Percentiles rank a stretch among this genome's conserved stretches.
Conservation (phyloP, 805 yeast species). For the Metschnikowia bowlesiae region DNA sequence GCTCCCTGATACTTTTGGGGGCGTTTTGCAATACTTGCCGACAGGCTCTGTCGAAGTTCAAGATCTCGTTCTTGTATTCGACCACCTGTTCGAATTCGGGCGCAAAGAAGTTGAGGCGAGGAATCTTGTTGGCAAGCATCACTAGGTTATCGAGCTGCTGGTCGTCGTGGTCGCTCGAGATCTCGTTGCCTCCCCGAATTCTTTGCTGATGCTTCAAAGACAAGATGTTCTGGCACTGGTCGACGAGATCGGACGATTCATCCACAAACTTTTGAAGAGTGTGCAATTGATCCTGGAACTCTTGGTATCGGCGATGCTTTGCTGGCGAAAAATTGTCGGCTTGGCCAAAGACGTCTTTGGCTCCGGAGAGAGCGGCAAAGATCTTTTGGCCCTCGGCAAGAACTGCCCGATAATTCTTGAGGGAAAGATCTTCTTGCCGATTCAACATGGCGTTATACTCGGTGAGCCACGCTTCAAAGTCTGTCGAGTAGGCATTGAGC, state of each 20-base stretch:
- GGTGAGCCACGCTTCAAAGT: conserved; percentile 49
- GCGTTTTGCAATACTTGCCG: conserved; percentile 32
- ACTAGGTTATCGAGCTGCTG: conserved; percentile 10
- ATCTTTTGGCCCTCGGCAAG: conserved; percentile 54
- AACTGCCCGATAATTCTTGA: conserved; percentile 42
- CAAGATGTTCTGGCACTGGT: conserved; percentile 50
- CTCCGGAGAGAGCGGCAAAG: conserved; percentile 31
- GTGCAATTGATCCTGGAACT: conserved; percentile 20
- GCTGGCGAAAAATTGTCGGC: conserved; percentile 8
- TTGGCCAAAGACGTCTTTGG: conserved; percentile 11
- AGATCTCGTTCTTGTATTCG: conserved; percentile 50
- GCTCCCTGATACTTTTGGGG: conserved; percentile 38
- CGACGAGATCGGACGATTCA: conserved; percentile 48
- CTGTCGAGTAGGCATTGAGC: conserved; percentile 39
- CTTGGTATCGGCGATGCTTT: conserved; percentile 5
- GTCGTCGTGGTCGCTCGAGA: conserved; percentile 21
- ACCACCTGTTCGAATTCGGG: conserved; percentile 58
- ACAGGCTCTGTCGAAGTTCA: conserved; percentile 47
- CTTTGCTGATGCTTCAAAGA: conserved; percentile 50
- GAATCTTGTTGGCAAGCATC: conserved; percentile 34
- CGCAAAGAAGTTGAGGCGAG: conserved; percentile 46
- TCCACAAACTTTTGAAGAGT: conserved; percentile 41
- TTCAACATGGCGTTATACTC: conserved; percentile 40
- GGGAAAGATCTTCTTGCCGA: conserved; percentile 41
- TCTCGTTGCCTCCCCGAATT: conserved; percentile 27